Conservation (phyloP, 352 stramenopile species). For the Globisporangium rhizosaccharum region DNA sequence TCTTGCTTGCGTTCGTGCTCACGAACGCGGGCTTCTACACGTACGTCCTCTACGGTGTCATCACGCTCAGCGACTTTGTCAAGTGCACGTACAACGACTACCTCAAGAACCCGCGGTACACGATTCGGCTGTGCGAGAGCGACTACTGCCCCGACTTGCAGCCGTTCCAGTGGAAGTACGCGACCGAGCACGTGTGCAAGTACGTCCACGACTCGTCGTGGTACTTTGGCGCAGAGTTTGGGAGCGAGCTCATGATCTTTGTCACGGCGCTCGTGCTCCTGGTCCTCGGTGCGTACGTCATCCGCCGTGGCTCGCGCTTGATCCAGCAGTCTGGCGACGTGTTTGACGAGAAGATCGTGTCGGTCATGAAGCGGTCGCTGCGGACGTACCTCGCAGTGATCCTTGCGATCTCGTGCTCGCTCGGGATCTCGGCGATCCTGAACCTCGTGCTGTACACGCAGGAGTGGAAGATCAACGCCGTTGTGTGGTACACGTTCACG, state of each 20-base stretch:
- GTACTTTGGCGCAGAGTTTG: constrained; percentile 52
- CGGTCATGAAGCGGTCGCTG: constrained; percentile 75
- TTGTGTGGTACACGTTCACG: constrained; percentile 79
- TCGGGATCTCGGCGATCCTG: constrained; percentile 54
- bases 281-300: constrained; percentile 59
- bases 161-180: constrained; percentile 77
- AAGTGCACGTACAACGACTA: constrained; percentile 87
- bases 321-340: constrained; percentile 73
- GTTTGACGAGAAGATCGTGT: constrained; percentile 66
- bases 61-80: constrained; percentile 73
- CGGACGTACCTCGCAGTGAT: constrained; percentile 76
- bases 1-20: constrained; percentile 57
- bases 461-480: constrained; percentile 55
- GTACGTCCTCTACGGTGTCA: constrained; percentile 58
- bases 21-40: constrained; percentile 65
- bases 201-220: constrained; percentile 57
- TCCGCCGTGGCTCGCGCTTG: constrained; percentile 58
- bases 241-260: constrained; percentile 56
- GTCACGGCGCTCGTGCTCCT: constrained; percentile 51
- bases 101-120: constrained; percentile 79
- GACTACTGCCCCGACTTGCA: constrained; percentile 81
- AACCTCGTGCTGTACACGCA: constrained; percentile 63
- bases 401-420: constrained; percentile 57
- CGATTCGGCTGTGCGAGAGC: constrained; percentile 50
- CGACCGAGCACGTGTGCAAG: constrained; percentile 54